Evolutionary conservation across 148 eudicot genomes (phyloP), one percentile per base, ranked within the genome.

Genomic region (Pouteria glomerata): DNA sequence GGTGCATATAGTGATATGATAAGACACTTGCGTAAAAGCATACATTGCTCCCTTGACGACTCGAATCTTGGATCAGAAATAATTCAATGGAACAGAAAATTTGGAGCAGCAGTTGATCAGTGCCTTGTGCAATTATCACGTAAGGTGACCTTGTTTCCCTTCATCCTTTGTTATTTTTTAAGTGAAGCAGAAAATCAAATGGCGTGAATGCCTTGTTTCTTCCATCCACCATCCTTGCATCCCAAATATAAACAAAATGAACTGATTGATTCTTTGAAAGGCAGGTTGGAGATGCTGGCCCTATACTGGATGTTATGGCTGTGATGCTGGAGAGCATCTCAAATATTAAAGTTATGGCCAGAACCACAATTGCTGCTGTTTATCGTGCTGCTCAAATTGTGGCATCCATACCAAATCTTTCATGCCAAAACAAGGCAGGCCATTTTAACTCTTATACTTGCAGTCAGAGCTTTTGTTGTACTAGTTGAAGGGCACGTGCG

Each of bases 1-100:
- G 88, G 97, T 74, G 93, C 97, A 65, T 83, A 86, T 45, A 81
- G 90, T 78, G 97, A 89, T 76, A 62, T 89, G 79, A 85, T 89
- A 85, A 91, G 89, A 76, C 93, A 91, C 73, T 76, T 91, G 79
- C 77, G 93, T 61, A 89, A 87, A 81, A 83, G 91, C 81, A 79
- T 91, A 37, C 97, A 89, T 63, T 76, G 81, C 58, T 79, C 89
- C 63, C 70, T 81, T 63, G 89, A 85, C 72, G 86, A 82, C 71
- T 75, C 85, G 53, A 83, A 84, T 56, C 87, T 86, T 44, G 90
- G 90, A 39, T 8, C 74, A 77, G 85, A 79, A 51, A 72, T 79
- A 44, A 80, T 80, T 52, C 71, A 82, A 56, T 80, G 76, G 75
- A 82, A 86, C 66, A 79, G 75, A 73, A 77, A 80, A 61, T 82